Percentiles rank a stretch among this genome's conserved stretches.
Conservation (phyloP, 164 flowering plant species). For the Umbilicus rupestris region DNA sequence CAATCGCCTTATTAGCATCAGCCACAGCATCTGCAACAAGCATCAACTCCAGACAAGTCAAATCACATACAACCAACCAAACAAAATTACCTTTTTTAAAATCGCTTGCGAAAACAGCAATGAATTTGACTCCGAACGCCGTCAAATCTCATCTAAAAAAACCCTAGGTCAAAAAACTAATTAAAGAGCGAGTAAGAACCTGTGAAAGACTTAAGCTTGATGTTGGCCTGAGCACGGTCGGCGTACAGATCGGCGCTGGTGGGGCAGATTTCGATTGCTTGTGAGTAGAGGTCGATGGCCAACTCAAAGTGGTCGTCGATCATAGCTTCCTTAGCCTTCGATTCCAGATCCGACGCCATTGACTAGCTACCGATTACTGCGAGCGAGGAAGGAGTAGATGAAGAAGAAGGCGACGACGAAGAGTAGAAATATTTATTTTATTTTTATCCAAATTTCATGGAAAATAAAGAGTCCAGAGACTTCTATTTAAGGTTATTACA, state of each 20-base stretch:
- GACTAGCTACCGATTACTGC: background rate
- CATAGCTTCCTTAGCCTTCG: slow-evolving; percentile 58
- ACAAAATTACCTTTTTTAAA: no score
- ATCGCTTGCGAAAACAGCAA: no score
- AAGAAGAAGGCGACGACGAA: background rate
- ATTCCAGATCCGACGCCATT: slow-evolving; percentile 46
- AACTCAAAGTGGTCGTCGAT: slow-evolving; percentile 64
- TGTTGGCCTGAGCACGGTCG: slow-evolving; percentile 65
- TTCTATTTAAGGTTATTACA: no score
- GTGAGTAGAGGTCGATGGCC: slow-evolving; percentile 58
- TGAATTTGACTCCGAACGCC: background rate
- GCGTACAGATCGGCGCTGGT: slow-evolving; percentile 43
- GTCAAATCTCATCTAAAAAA: background rate
- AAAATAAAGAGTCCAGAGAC: no score
- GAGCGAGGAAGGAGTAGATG: background rate
- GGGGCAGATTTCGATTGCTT: slow-evolving; percentile 42
- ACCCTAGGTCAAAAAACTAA: background rate
- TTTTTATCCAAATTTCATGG: no score
- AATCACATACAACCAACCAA: background rate
- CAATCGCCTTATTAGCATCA: slow-evolving; percentile 69
- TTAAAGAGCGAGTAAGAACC: slow-evolving; percentile 21
- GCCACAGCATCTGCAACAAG: slow-evolving; percentile 60
- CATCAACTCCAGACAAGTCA: background rate
- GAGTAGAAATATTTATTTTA: no score
- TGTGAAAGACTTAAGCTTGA: slow-evolving; percentile 46